Conservation (phyloP, 768 basidiomycete genomes). For the Rhodosporidiobolus sp. region DNA sequence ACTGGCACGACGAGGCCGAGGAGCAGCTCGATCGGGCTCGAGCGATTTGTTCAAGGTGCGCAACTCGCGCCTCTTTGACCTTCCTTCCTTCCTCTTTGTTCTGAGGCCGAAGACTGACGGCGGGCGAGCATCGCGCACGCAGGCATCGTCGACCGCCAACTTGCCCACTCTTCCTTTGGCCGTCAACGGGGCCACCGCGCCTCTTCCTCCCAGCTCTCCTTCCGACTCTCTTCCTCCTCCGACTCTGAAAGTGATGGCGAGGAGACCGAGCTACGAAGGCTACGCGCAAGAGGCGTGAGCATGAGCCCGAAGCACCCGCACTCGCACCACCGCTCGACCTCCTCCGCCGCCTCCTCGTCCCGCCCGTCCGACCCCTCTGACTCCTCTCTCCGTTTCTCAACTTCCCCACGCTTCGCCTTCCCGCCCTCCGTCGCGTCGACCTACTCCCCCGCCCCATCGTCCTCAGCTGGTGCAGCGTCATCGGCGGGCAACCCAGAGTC, state of each 20-base stretch:
- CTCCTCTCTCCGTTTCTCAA: too few relatives aligned
- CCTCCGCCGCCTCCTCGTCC: neutral
- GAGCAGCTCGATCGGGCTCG: conserved; percentile 13
- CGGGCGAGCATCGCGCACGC: too few relatives aligned
- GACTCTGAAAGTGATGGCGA: too few relatives aligned
- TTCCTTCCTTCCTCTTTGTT: neutral
- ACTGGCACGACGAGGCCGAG: neutral
- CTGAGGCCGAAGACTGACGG: too few relatives aligned
- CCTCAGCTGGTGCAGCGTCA: too few relatives aligned
- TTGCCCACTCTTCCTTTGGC: neutral
- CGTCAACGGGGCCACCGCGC: conserved; percentile 22
- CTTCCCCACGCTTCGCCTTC: too few relatives aligned
- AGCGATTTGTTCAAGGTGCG: conserved; percentile 12
- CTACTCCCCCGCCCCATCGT: too few relatives aligned
- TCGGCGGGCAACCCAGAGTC: too few relatives aligned
- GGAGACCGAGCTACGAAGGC: too few relatives aligned
- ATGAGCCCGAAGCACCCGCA: neutral
- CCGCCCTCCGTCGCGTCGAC: too few relatives aligned
- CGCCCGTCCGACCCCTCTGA: too few relatives aligned
- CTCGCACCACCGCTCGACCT: conserved; percentile 20
- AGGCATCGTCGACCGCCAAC: conserved; percentile 22
- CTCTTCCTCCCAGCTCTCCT: conserved; percentile 22
- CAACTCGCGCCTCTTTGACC: neutral
- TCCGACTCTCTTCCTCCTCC: conserved; percentile 9
- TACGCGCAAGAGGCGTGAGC: neutral